Evolutionary conservation across 2,329 filamentous ascomycete species (phyloP).

Genomic region (Tricladium varicosporioides): DNA sequence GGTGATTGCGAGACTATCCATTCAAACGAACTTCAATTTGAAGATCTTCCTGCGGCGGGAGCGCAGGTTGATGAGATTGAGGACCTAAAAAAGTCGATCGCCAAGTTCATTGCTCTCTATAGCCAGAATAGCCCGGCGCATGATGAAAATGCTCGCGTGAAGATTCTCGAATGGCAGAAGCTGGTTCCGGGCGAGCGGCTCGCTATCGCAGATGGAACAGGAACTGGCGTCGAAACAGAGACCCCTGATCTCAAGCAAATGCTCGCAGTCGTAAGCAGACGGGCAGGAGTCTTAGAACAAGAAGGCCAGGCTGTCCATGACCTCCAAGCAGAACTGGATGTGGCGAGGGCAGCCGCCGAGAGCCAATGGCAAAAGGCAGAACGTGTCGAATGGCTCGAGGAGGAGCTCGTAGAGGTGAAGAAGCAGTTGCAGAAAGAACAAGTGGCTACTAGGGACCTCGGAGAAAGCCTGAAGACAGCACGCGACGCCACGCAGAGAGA

Average conservation of each 20-base stretch:
- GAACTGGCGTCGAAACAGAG: constrained; percentile 14
- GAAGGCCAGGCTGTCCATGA: constrained; percentile 16
- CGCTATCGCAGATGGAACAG: constrained; percentile 13
- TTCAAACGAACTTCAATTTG: constrained; percentile 23
- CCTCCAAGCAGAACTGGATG: constrained; percentile 18
- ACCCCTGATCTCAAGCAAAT: constrained; percentile 17
- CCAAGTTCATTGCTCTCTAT: constrained; percentile 23
- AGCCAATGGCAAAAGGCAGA: constrained; percentile 8
- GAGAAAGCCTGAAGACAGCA: constrained; percentile 10
- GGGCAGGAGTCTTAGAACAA: constrained; percentile 18
- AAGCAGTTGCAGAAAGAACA: constrained; percentile 16
- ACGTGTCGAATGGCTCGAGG: neutral
- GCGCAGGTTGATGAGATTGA: constrained; percentile 10
- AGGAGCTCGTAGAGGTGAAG: constrained; percentile 6
- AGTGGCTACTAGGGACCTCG: constrained; percentile 12
- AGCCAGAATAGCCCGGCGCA: constrained; percentile 15
- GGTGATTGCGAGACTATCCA: constrained; percentile 19
- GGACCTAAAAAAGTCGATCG: constrained; percentile 20
- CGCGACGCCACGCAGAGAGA: constrained; percentile 1
- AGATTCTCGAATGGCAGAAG: constrained; percentile 21
- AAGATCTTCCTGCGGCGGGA: constrained; percentile 16
- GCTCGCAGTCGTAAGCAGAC: constrained; percentile 17
- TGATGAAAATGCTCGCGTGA: constrained; percentile 20
- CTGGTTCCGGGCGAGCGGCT: constrained; percentile 9
- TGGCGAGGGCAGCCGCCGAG: constrained; percentile 13